These are phyloP conservation scores for Tephrocybe rancida DNA, from an alignment of 768 basidiomycete genomes.

Conservation along the genomic window DNA sequence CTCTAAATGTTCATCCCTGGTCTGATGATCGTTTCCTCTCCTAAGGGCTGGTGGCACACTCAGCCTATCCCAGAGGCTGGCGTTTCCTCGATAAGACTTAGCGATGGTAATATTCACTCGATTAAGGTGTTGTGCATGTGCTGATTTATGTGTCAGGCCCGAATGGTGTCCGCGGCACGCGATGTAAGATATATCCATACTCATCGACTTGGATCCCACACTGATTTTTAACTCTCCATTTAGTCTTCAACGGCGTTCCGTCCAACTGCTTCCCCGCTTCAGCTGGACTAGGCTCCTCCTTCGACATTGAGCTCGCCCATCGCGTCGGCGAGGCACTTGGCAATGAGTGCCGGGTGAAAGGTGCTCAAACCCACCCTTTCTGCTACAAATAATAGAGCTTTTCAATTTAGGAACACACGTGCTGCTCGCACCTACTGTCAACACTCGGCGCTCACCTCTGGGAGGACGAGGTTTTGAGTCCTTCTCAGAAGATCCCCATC, in stretches of 20 bases:
- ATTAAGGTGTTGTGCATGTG: background rate
- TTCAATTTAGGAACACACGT: slow-evolving; percentile 40
- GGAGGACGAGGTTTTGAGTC: slow-evolving; percentile 64
- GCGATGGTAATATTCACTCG: slow-evolving; percentile 40
- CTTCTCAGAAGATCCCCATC: slow-evolving; percentile 62
- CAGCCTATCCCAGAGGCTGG: slow-evolving; percentile 40
- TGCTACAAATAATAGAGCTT: slow-evolving; percentile 1
- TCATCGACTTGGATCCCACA: slow-evolving; percentile 34
- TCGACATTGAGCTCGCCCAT: slow-evolving; percentile 50
- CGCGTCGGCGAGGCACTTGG: slow-evolving; percentile 53
- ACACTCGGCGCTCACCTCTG: slow-evolving; percentile 62
- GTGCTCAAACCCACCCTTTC: slow-evolving; percentile 19
- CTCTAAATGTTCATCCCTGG: background rate
- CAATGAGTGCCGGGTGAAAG: slow-evolving; percentile 54
- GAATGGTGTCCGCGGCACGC: slow-evolving; percentile 50
- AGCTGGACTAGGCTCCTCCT: slow-evolving; percentile 58
- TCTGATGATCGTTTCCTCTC: background rate
- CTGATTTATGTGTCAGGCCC: slow-evolving; percentile 34
- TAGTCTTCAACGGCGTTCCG: slow-evolving; percentile 58
- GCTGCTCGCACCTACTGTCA: slow-evolving; percentile 65
- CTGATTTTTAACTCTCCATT: slow-evolving; percentile 21
- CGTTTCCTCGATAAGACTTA: slow-evolving; percentile 44
- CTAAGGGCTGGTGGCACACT: slow-evolving; percentile 52
- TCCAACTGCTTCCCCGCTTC: slow-evolving; percentile 61
- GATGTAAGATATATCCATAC: slow-evolving; percentile 39